Evolutionary conservation across 371 early-diverging fungal species (phyloP).

Genomic region (Mucor plumbeus): DNA sequence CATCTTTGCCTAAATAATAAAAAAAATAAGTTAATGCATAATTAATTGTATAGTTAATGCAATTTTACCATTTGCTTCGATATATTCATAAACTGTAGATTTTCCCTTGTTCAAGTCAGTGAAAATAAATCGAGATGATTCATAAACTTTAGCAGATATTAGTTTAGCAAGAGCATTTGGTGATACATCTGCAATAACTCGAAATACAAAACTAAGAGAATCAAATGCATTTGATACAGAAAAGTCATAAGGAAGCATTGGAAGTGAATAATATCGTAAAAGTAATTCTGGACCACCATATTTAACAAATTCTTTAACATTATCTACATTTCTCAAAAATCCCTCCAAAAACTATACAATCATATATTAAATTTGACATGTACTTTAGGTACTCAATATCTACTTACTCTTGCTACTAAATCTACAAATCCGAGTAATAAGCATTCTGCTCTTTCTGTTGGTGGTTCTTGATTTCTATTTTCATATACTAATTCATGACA

Average conservation of each 20-base stretch:
- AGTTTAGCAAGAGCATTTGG: slow-evolving; percentile 45
- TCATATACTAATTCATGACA: slow-evolving; percentile 33
- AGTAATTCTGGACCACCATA: slow-evolving; percentile 69
- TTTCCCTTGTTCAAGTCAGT: slow-evolving; percentile 31
- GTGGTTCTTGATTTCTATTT: slow-evolving; percentile 37
- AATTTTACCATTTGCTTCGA: slow-evolving; percentile 51
- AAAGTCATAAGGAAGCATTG: slow-evolving; percentile 79
- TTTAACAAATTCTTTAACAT: slow-evolving; percentile 75
- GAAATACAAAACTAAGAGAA: slow-evolving; percentile 75
- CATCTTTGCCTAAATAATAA: slow-evolving; percentile 5
- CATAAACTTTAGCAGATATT: slow-evolving; percentile 55
- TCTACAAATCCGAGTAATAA: slow-evolving; percentile 30
- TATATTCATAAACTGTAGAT: slow-evolving; percentile 46
- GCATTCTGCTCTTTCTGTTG: slow-evolving; percentile 40
- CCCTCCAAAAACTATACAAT: slow-evolving; percentile 78
- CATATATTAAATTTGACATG: slow-evolving; percentile 1
- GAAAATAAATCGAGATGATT: slow-evolving; percentile 44
- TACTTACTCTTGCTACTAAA: slow-evolving; percentile 31
- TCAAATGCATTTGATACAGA: slow-evolving; percentile 67
- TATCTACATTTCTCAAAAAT: slow-evolving; percentile 75
- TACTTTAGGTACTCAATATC: neutral
- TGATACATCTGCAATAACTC: slow-evolving; percentile 69
- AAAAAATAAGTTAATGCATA: neutral
- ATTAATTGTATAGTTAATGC: neutral
- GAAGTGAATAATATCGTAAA: slow-evolving; percentile 69